phyloP scores from a whole-genome alignment of 805 yeast species.

The Lipomyces orientalis region DNA sequence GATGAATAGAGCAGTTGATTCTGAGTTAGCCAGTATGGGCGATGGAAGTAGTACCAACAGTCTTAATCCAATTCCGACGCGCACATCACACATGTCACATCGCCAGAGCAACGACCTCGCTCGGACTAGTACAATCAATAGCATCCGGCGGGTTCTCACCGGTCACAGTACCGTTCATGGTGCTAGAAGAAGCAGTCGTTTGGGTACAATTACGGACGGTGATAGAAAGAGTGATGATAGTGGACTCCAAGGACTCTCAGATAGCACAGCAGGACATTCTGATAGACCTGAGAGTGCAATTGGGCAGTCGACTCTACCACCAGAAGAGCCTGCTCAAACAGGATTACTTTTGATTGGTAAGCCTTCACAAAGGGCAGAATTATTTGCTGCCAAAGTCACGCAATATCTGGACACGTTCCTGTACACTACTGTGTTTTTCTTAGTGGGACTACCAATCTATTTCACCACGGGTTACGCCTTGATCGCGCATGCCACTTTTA shows the following conservation, averaged over 20 bases:
- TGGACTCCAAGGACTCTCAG: background rate
- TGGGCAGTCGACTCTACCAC: background rate
- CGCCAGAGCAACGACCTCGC: conserved; percentile 14
- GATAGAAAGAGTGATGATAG: background rate
- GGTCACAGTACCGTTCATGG: background rate
- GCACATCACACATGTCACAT: conserved; percentile 4
- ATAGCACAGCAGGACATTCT: background rate
- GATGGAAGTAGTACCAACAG: conserved; percentile 7
- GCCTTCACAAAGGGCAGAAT: conserved; percentile 34
- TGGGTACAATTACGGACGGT: background rate
- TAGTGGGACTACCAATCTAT: conserved; percentile 66
- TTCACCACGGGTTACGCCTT: conserved; percentile 61
- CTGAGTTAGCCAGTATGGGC: conserved; percentile 19
- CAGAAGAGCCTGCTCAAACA: background rate
- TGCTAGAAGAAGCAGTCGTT: background rate
- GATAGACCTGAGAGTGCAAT: background rate
- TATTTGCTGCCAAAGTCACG: conserved; percentile 33
- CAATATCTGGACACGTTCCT: conserved; percentile 34
- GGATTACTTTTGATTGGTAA: conserved; percentile 16
- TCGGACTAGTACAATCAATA: conserved; percentile 8
- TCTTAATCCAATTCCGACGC: conserved; percentile 7
- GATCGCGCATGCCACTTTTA: conserved; percentile 66
- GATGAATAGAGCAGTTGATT: conserved; percentile 16
- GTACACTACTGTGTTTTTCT: conserved; percentile 48
- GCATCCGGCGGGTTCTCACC: conserved; percentile 11